Percentiles rank a stretch among this genome's conserved stretches.
Conservation (phyloP, 441 rosid genomes). For the Pelargonium myrrhifolium region DNA sequence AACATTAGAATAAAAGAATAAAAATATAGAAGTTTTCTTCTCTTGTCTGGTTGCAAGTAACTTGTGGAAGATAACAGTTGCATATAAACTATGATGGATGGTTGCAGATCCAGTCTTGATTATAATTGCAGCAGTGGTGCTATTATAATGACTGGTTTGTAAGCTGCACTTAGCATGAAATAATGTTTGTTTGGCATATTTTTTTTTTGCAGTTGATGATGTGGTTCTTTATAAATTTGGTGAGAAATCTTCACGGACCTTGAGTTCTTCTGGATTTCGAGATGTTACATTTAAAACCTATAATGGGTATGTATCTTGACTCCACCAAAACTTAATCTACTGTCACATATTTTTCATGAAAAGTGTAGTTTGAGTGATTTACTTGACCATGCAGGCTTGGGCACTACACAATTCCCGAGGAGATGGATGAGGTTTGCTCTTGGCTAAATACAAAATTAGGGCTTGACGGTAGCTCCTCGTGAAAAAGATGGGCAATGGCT, state of each 20-base stretch:
- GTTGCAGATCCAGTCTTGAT: no score
- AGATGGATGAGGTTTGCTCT: conserved; percentile 45
- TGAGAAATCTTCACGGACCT: conserved; percentile 45
- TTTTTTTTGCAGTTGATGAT: conserved; percentile 43
- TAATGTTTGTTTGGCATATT: neutral
- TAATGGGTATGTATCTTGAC: conserved; percentile 28
- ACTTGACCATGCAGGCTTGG: conserved; percentile 40
- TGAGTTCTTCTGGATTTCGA: conserved; percentile 41
- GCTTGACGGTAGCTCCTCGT: conserved; percentile 31
- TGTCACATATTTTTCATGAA: neutral
- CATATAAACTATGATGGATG: no score
- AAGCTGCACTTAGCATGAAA: neutral
- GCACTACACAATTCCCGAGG: conserved; percentile 56
- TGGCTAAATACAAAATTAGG: conserved; percentile 47
- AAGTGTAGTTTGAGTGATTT: neutral
- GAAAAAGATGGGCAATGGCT: neutral
- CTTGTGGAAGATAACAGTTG: no score
- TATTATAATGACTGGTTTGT: neutral
- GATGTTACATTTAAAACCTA: conserved; percentile 33
- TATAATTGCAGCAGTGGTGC: neutral
- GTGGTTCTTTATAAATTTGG: conserved; percentile 52
- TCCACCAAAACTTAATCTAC: neutral
- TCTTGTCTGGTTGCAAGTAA: no score
- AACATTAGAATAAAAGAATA: no score
- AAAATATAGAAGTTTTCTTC: no score